Conservation (phyloP, 2,329 filamentous ascomycete species). For the Aspergillus fumigatiaffinis region DNA sequence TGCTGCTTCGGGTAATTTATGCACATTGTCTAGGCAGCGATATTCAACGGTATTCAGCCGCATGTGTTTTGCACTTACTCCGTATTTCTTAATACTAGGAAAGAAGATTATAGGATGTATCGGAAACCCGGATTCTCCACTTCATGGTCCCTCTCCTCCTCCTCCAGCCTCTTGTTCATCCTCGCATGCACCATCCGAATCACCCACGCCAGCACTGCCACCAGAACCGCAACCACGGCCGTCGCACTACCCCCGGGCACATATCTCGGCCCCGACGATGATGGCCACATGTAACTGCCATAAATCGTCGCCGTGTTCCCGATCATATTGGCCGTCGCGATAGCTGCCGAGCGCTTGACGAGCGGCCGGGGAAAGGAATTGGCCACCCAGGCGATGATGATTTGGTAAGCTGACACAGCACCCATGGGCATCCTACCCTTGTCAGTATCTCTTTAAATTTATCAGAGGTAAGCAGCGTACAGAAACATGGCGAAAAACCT, state of each 20-base stretch:
- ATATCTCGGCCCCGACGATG: constrained; percentile 34
- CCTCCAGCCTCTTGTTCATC: constrained; percentile 33
- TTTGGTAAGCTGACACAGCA: constrained; percentile 40
- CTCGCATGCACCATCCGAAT: constrained; percentile 30
- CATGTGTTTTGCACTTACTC: neutral
- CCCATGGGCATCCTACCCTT: constrained; percentile 49
- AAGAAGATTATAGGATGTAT: constrained; percentile 19
- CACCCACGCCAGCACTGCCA: constrained; percentile 31
- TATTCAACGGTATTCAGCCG: neutral
- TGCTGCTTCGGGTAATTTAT: neutral
- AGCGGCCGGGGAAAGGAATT: constrained; percentile 41
- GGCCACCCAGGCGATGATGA: constrained; percentile 34
- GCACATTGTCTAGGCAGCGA: neutral
- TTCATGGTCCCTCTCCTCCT: constrained; percentile 9
- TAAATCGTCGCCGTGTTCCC: constrained; percentile 42
- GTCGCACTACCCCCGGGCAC: constrained; percentile 35
- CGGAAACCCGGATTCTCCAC: constrained; percentile 15
- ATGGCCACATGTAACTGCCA: constrained; percentile 36
- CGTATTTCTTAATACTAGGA: neutral
- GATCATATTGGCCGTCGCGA: constrained; percentile 42
- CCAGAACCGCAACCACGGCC: constrained; percentile 29
- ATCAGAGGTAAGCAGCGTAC: constrained; percentile 9
- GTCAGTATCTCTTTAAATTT: neutral
- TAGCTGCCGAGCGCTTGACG: constrained; percentile 44
- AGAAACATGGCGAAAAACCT: constrained; percentile 59